Percentiles rank a stretch among this genome's conserved stretches.
Conservation (phyloP, 1,284 basidiomycete genomes). For the Fomitiporia mediterranea region DNA sequence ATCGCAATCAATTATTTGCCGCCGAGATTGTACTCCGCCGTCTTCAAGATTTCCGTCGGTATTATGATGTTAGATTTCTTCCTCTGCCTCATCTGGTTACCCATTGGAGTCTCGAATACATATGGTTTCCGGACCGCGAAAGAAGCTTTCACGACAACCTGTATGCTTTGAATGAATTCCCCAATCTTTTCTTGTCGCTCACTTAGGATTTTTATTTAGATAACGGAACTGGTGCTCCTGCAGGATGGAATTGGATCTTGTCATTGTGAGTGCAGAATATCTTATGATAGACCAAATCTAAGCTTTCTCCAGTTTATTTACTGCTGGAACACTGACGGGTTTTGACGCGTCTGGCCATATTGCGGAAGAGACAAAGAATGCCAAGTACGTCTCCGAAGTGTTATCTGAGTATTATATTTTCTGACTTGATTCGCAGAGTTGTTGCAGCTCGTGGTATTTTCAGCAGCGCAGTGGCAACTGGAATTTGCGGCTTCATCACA, state of each 20-base stretch:
- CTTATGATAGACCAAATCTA: slow-evolving; percentile 14
- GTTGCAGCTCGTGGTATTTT: slow-evolving; percentile 78
- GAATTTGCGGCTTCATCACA: slow-evolving; percentile 67
- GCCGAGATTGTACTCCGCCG: slow-evolving; percentile 60
- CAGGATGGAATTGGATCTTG: slow-evolving; percentile 83
- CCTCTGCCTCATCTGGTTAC: slow-evolving; percentile 83
- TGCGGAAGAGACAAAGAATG: slow-evolving; percentile 86
- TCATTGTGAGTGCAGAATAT: slow-evolving; percentile 52
- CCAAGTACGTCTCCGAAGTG: slow-evolving; percentile 42
- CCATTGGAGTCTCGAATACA: slow-evolving; percentile 77
- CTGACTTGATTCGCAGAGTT: slow-evolving; percentile 40
- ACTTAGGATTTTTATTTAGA: slow-evolving; percentile 38
- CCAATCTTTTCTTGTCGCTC: slow-evolving; percentile 10
- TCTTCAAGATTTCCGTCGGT: slow-evolving; percentile 70
- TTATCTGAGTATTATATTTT: background rate
- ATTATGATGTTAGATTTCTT: slow-evolving; percentile 81
- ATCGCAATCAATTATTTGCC: slow-evolving; percentile 81
- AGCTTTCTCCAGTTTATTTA: slow-evolving; percentile 58
- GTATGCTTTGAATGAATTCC: slow-evolving; percentile 38
- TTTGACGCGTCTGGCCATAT: slow-evolving; percentile 88
- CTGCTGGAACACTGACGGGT: slow-evolving; percentile 78
- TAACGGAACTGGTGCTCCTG: slow-evolving; percentile 80
- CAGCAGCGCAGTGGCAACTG: slow-evolving; percentile 68
- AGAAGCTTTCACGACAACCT: slow-evolving; percentile 78
- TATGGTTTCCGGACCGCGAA: slow-evolving; percentile 77